Conservation (phyloP, 2,329 filamentous ascomycete genomes). For the Arthrobotrys musiformis region DNA sequence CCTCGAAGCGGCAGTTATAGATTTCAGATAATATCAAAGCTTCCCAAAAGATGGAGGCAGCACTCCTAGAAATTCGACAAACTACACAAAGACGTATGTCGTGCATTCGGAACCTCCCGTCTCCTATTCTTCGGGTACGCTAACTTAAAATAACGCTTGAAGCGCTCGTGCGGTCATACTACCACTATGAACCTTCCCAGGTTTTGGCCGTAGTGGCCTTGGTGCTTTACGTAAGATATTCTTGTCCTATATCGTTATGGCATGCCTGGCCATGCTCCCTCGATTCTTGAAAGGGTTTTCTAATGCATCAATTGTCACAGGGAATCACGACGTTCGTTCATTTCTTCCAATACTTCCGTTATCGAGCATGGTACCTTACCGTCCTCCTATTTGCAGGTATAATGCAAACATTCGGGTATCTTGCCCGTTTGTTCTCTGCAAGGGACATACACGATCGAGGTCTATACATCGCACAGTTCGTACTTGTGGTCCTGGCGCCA, state of each 20-base stretch:
- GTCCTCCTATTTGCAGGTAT: slow-evolving; percentile 55
- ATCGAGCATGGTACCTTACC: slow-evolving; percentile 57
- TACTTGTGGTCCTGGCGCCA: slow-evolving; percentile 60
- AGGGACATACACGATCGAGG: slow-evolving; percentile 53
- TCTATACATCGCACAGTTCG: slow-evolving; percentile 60
- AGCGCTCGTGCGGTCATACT: slow-evolving; percentile 26
- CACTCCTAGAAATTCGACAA: slow-evolving; percentile 10
- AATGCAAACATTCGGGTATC: slow-evolving; percentile 57
- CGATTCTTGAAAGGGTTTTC: not conserved
- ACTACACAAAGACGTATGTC: slow-evolving; percentile 5
- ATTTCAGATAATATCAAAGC: not conserved
- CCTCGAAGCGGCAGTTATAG: not conserved
- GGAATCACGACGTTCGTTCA: slow-evolving; percentile 50
- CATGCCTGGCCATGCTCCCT: not conserved
- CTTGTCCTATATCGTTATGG: not conserved
- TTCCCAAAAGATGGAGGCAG: slow-evolving; percentile 10
- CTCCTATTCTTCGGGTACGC: not conserved
- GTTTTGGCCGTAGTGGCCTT: slow-evolving; percentile 31
- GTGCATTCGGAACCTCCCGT: not conserved
- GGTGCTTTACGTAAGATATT: slow-evolving; percentile 45
- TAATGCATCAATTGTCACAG: slow-evolving; percentile 18
- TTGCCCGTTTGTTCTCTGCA: slow-evolving; percentile 56
- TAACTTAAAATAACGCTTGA: not conserved
- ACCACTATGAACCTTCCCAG: slow-evolving; percentile 44
- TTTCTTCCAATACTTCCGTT: slow-evolving; percentile 57